Evolutionary conservation across 345 rosid genomes (phyloP).

Genomic region (Acer yangbiense): DNA sequence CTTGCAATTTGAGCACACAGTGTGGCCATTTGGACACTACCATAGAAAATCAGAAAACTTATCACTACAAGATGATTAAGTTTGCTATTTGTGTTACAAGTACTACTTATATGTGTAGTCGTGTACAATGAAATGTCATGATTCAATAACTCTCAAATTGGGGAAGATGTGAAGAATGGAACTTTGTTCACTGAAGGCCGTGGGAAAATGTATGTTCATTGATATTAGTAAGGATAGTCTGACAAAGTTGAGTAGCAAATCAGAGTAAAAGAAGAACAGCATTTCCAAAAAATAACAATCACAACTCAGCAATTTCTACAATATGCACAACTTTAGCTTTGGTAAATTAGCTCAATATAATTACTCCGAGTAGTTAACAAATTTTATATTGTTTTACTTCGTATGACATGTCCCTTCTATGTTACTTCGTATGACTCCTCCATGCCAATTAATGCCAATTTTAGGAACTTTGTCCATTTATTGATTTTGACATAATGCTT

Average conservation of each 20-base stretch:
- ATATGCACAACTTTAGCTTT: background rate
- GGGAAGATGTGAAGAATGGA: background rate
- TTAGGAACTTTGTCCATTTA: background rate
- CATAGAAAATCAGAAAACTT: conserved; percentile 13
- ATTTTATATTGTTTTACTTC: background rate
- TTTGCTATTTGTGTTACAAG: background rate
- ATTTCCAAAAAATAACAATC: background rate
- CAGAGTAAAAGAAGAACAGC: background rate
- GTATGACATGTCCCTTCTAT: background rate
- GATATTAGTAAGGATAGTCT: background rate
- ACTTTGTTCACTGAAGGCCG: background rate
- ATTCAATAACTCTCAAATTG: background rate
- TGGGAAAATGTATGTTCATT: background rate
- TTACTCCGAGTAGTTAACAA: background rate
- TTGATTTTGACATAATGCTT: background rate
- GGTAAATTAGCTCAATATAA: background rate
- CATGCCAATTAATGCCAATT: background rate
- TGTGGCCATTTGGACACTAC: conserved; percentile 92
- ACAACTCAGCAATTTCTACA: conserved; percentile 1
- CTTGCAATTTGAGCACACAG: conserved; percentile 79
- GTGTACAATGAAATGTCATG: background rate
- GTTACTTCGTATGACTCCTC: background rate
- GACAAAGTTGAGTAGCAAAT: background rate
- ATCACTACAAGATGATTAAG: conserved; percentile 12
- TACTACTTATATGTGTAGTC: background rate